phyloP scores from a whole-genome alignment of 495 filamentous ascomycete species.

The Aspergillus ostianus region DNA sequence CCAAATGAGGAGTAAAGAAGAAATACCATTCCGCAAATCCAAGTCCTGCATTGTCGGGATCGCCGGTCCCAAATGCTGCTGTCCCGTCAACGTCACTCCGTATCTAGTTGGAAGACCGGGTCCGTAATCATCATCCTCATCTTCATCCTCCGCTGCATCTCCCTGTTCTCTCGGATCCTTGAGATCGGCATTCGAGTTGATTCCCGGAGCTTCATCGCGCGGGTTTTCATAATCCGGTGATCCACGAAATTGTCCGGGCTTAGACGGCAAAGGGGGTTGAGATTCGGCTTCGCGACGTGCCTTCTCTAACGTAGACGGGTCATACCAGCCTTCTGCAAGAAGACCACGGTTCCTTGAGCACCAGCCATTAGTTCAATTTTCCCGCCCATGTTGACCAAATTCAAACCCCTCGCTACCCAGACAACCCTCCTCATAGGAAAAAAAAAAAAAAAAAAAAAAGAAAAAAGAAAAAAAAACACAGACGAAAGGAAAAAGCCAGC shows the following conservation, averaged over 20 bases:
- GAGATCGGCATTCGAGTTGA: background rate
- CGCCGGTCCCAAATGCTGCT: conserved; percentile 57
- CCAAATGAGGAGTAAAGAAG: background rate
- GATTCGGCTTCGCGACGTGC: conserved; percentile 34
- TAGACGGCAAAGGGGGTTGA: conserved; percentile 1
- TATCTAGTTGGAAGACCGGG: conserved; percentile 57
- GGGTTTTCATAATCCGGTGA: conserved; percentile 28
- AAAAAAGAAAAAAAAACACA: background rate
- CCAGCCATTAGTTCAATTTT: conserved; percentile 24
- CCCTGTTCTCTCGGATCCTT: conserved; percentile 12
- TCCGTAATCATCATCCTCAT: conserved; percentile 68
- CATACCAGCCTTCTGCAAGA: conserved; percentile 92
- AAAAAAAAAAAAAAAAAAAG: conserved; percentile 2
- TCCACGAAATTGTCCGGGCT: conserved; percentile 12
- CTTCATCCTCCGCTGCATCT: conserved; percentile 35
- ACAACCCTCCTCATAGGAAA: background rate
- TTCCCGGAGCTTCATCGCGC: background rate
- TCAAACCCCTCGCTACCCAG: background rate
- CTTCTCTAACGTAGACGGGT: conserved; percentile 60
- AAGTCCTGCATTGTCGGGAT: conserved; percentile 77
- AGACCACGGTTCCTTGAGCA: conserved; percentile 79
- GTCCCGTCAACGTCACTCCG: background rate
- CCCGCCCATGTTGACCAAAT: background rate
- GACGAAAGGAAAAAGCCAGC: background rate
- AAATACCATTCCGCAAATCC: conserved; percentile 60